phyloP scores from a whole-genome alignment of 805 yeast genomes.

The Metschnikowia sp. region DNA sequence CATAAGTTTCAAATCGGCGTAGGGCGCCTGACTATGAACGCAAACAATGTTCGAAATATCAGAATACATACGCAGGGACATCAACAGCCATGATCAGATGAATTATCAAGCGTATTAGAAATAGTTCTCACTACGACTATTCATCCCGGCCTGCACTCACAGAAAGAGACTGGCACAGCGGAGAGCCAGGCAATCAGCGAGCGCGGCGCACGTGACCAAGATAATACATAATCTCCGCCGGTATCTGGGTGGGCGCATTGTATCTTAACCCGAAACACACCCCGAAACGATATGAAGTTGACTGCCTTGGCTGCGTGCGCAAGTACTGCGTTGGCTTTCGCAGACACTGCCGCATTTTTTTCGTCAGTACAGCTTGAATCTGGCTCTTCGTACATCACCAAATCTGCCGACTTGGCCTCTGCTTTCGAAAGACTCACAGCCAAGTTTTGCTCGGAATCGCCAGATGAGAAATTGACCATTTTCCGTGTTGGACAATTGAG shows the following conservation, averaged over 20 bases:
- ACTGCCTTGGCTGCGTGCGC: constrained; percentile 16
- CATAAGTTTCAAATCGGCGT: no score
- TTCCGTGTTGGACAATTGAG: constrained; percentile 26
- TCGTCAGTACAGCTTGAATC: constrained; percentile 8
- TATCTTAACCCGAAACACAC: neutral
- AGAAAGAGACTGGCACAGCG: constrained; percentile 1
- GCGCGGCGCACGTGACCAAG: constrained; percentile 12
- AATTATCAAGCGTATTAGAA: no score
- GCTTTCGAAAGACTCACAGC: constrained; percentile 18
- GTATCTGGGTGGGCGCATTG: no score
- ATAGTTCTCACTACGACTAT: no score
- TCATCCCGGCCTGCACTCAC: constrained; percentile 4
- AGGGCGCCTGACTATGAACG: no score
- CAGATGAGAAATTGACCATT: constrained; percentile 19
- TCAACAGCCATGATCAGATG: constrained; percentile 15
- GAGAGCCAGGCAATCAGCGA: neutral
- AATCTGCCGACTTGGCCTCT: constrained; percentile 17
- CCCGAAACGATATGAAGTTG: constrained; percentile 8
- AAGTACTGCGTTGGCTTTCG: constrained; percentile 16
- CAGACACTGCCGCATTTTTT: constrained; percentile 19
- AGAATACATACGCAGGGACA: constrained; percentile 19
- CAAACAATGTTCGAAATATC: neutral
- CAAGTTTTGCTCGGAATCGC: constrained; percentile 17
- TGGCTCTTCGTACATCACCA: constrained; percentile 21
- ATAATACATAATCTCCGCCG: no score